These are phyloP conservation scores for Poterioochromonas sp. DNA, from an alignment of 352 stramenopile species.

Conservation along the genomic window DNA sequence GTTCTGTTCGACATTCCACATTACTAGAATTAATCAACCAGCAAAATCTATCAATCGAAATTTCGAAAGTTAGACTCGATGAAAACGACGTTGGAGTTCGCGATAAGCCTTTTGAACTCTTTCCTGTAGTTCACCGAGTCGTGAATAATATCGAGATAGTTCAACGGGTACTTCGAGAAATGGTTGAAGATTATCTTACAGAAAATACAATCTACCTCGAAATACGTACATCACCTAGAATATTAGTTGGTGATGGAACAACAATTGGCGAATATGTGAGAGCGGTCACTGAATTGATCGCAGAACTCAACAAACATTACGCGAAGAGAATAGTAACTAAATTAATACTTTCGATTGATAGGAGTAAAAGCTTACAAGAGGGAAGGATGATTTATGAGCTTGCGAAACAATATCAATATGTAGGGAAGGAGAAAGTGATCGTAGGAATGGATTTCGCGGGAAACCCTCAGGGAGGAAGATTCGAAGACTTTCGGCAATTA, in stretches of 20 bases:
- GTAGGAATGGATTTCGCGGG: neutral
- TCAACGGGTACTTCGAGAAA: neutral
- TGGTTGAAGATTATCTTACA: neutral
- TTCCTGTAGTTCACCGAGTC: neutral
- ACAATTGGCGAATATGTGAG: neutral
- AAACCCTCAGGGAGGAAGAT: neutral
- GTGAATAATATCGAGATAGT: neutral
- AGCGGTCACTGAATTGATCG: neutral
- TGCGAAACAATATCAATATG: neutral
- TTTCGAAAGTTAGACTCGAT: neutral
- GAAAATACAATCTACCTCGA: conserved; percentile 12
- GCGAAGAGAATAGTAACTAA: neutral
- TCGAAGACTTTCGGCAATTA: neutral
- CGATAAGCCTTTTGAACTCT: neutral
- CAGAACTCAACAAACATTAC: neutral
- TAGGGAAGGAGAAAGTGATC: neutral
- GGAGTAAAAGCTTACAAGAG: neutral
- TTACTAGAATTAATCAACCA: neutral
- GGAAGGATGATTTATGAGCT: neutral
- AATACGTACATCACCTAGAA: neutral
- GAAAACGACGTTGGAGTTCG: neutral
- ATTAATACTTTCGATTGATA: conserved; percentile 1
- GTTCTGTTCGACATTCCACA: neutral
- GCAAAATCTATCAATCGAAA: too few species aligned
- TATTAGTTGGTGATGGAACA: neutral